Conservation (phyloP, 2,329 filamentous ascomycete species). For the Phoma sp. region DNA sequence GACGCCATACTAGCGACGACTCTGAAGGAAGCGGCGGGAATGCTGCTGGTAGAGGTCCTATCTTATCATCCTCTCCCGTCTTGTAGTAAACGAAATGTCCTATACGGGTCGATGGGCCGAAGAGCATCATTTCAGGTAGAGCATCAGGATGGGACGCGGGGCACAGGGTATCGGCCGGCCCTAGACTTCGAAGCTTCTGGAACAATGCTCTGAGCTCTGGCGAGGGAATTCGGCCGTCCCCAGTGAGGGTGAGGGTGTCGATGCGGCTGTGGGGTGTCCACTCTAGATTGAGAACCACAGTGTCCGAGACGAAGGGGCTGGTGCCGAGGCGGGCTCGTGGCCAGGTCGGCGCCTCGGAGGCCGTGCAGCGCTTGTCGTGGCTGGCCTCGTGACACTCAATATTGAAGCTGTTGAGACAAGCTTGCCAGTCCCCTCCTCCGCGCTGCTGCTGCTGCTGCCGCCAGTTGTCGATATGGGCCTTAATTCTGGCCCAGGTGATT, state of each 20-base stretch:
- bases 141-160: conserved; percentile 14
- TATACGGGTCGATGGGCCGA: conserved; percentile 16
- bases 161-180: conserved; percentile 21
- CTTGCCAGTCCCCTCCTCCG: conserved; percentile 21
- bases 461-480: conserved; percentile 25
- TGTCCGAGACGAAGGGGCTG: background rate
- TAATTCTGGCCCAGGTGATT: conserved; percentile 29
- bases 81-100: conserved; percentile 21
- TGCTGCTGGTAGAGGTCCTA: conserved; percentile 16
- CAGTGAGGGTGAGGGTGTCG: conserved; percentile 23
- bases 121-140: conserved; percentile 24
- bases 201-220: conserved; percentile 24
- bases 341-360: conserved; percentile 25
- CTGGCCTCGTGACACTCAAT: conserved; percentile 28
- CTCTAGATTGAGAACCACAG: conserved; percentile 28
- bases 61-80: conserved; percentile 19
- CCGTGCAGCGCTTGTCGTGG: conserved; percentile 27
- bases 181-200: conserved; percentile 21
- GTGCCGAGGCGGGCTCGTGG: conserved; percentile 26
- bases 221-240: conserved; percentile 26
- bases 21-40: conserved; percentile 8
- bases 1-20: background rate
- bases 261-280: conserved; percentile 29
- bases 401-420: conserved; percentile 24
- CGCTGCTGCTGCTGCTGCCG: conserved; percentile 20